These are phyloP conservation scores for Articulospora tetracladia DNA, from an alignment of 495 filamentous ascomycete species.

Conservation along the genomic window DNA sequence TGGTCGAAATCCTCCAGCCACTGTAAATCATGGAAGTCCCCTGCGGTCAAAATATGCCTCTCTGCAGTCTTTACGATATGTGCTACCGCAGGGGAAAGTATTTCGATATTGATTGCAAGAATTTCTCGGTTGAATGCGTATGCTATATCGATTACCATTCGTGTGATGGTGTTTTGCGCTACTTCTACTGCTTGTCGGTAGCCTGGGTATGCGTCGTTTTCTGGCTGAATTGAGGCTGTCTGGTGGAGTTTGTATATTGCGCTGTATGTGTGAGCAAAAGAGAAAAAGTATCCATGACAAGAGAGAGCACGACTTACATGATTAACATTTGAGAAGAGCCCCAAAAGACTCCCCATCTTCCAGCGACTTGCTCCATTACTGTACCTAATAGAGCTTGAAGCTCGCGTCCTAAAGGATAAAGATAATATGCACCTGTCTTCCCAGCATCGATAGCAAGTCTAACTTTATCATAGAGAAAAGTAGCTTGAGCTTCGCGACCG, in stretches of 20 bases:
- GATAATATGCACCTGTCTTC: constrained; percentile 3
- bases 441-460: constrained; percentile 1
- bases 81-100: constrained; percentile 5
- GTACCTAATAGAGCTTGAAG: constrained; percentile 21
- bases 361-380: constrained; percentile 27
- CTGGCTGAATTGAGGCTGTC: constrained; percentile 13
- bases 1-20: constrained; percentile 20
- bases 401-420: constrained; percentile 16
- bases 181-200: constrained; percentile 6
- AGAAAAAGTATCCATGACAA: neutral
- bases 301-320: constrained; percentile 21
- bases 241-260: constrained; percentile 22
- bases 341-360: constrained; percentile 25
- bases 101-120: constrained; percentile 6
- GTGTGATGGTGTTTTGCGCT: constrained; percentile 21
- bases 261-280: constrained; percentile 1
- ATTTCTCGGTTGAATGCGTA: constrained; percentile 14
- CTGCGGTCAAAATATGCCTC: constrained; percentile 9
- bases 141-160: constrained; percentile 26
- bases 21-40: constrained; percentile 5
- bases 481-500: constrained; percentile 29
- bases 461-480: constrained; percentile 29
- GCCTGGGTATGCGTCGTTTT: neutral
- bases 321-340: constrained; percentile 27
- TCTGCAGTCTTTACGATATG: constrained; percentile 18